Percentiles rank a stretch among this genome's conserved stretches.
Conservation (phyloP, 768 basidiomycete species). For the Candolleomyces aberdarensis region DNA sequence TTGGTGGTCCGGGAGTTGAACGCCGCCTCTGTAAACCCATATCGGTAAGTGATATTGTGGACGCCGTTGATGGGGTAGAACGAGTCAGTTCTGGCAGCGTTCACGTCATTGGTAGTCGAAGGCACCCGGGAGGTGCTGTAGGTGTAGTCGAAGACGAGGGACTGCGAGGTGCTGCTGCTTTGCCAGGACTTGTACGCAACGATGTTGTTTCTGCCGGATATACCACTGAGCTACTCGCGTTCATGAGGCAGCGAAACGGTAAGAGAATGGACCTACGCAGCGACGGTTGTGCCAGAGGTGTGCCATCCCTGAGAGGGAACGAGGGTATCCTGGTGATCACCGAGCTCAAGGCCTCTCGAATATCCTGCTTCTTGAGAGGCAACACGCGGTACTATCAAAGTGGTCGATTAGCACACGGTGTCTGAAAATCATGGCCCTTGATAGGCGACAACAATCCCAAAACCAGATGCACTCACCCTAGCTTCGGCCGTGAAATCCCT, state of each 20-base stretch:
- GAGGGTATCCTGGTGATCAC: constrained; percentile 45
- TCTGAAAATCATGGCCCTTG: too few species aligned
- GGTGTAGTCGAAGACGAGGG: constrained; percentile 35
- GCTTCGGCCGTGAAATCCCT: constrained; percentile 50
- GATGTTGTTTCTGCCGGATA: constrained; percentile 26
- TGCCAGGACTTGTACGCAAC: constrained; percentile 22
- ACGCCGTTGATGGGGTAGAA: constrained; percentile 56
- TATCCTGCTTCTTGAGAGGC: constrained; percentile 44
- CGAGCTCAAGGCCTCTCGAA: constrained; percentile 46
- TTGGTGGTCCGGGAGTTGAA: constrained; percentile 54
- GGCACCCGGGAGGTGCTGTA: constrained; percentile 28
- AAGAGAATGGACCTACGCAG: not conserved
- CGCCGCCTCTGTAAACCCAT: constrained; percentile 51
- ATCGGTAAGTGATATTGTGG: constrained; percentile 38
- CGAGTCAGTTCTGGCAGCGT: constrained; percentile 46
- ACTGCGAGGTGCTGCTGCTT: constrained; percentile 31
- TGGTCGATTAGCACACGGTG: too few species aligned
- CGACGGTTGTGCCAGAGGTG: not conserved
- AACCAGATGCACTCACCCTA: constrained; percentile 23
- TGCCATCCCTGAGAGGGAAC: constrained; percentile 53
- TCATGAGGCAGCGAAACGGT: not conserved
- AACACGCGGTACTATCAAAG: constrained; percentile 38
- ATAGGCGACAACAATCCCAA: not conserved
- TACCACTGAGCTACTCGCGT: not conserved
- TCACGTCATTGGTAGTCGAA: constrained; percentile 36